Evolutionary conservation across 1,284 basidiomycete genomes (phyloP).

Genomic region (Pisolithus thermaeus): DNA sequence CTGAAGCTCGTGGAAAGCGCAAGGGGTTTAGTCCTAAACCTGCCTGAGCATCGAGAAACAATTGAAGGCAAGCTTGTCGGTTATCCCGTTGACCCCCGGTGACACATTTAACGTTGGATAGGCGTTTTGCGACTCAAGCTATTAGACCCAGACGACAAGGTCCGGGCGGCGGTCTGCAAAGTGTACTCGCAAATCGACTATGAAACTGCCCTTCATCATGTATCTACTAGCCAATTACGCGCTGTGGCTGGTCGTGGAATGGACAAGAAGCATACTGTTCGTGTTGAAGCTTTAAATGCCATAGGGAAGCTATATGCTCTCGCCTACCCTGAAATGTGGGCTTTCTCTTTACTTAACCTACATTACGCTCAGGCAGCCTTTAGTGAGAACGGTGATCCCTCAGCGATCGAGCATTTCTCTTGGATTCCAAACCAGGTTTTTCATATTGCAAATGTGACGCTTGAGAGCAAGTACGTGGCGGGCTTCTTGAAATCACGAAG

Average conservation of each 20-base stretch:
- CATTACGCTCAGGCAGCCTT: not conserved
- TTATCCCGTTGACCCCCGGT: not conserved
- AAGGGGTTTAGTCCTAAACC: constrained; percentile 55
- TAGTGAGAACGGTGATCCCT: constrained; percentile 76
- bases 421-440: constrained; percentile 90
- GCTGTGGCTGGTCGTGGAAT: constrained; percentile 67
- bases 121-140: constrained; percentile 66
- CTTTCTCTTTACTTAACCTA: constrained; percentile 4
- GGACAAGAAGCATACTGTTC: constrained; percentile 86
- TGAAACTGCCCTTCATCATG: constrained; percentile 82
- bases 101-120: constrained; percentile 24
- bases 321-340: constrained; percentile 88
- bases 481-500: not conserved
- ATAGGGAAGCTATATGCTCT: constrained; percentile 77
- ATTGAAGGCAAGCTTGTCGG: constrained; percentile 54
- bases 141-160: constrained; percentile 86
- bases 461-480: constrained; percentile 52
- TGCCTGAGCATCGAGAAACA: constrained; percentile 63
- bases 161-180: constrained; percentile 81
- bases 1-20: constrained; percentile 75
- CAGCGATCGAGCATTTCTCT: constrained; percentile 76
- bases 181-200: constrained; percentile 84
- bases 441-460: constrained; percentile 41
- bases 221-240: constrained; percentile 60
- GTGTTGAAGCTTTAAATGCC: constrained; percentile 74